Evolutionary conservation across 495 filamentous ascomycete species (phyloP).

Genomic region (Penicillium parvum): DNA sequence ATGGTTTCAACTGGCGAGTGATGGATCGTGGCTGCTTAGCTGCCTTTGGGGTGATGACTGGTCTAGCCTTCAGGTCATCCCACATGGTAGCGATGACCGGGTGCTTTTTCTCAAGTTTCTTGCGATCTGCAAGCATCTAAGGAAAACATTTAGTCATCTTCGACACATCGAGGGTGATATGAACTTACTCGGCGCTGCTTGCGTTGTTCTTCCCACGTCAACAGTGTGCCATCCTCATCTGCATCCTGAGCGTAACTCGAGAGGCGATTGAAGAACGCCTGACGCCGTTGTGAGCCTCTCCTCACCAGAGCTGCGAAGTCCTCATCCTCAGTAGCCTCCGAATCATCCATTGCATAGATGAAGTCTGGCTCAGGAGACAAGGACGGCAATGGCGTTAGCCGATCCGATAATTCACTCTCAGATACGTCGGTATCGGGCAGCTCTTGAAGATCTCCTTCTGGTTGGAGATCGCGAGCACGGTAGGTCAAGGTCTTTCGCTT

Average conservation of each 20-base stretch:
- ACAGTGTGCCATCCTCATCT: constrained; percentile 6
- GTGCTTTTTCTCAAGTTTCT: constrained; percentile 69
- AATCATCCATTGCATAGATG: no score
- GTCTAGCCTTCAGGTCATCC: constrained; percentile 63
- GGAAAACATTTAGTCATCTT: constrained; percentile 3
- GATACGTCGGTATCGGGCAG: constrained; percentile 6
- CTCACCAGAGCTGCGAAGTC: neutral
- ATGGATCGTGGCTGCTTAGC: constrained; percentile 77
- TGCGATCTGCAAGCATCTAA: constrained; percentile 49
- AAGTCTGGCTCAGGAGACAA: no score
- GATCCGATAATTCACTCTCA: constrained; percentile 1
- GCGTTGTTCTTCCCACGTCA: constrained; percentile 13
- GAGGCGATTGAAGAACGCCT: neutral
- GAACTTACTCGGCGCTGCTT: constrained; percentile 33
- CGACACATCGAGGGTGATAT: neutral
- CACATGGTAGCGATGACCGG: constrained; percentile 80
- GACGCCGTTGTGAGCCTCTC: neutral
- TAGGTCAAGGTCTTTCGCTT: constrained; percentile 16
- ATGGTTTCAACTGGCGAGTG: constrained; percentile 76
- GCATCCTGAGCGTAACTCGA: neutral
- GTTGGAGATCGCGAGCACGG: neutral
- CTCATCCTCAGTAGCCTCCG: neutral
- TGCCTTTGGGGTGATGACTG: constrained; percentile 57
- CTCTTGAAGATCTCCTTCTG: neutral
- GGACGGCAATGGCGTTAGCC: neutral